Evolutionary conservation across 352 stramenopile species (phyloP).

Genomic region (Peronospora tabacina): DNA sequence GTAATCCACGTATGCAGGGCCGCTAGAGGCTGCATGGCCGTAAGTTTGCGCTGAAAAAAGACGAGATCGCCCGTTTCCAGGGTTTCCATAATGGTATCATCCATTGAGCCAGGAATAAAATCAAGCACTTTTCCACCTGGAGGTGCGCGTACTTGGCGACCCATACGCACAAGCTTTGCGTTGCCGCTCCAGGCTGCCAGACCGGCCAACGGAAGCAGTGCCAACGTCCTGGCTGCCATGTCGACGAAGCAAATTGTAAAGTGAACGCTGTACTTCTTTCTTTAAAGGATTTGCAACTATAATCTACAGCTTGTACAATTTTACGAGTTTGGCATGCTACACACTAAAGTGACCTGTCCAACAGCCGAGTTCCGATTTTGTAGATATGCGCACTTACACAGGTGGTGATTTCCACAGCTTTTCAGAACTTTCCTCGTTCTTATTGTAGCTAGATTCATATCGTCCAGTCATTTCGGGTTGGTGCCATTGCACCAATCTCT

Average conservation of each 20-base stretch:
- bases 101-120: constrained; percentile 74
- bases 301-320: neutral
- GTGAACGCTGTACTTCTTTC: constrained; percentile 9
- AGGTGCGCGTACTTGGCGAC: constrained; percentile 29
- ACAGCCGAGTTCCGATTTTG: neutral
- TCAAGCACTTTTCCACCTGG: constrained; percentile 34
- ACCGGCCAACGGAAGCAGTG: constrained; percentile 48
- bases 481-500: constrained; percentile 14
- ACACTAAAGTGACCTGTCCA: neutral
- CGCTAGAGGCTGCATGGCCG: constrained; percentile 58
- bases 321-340: neutral
- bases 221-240: constrained; percentile 35
- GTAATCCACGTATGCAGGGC: constrained; percentile 62
- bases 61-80: constrained; percentile 79
- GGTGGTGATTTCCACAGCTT: constrained; percentile 2
- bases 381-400: constrained; percentile 17
- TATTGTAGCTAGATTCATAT: neutral
- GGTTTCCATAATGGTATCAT: constrained; percentile 83
- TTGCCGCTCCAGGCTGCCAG: constrained; percentile 69
- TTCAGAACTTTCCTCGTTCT: constrained; percentile 2
- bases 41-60: constrained; percentile 70
- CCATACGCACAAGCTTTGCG: constrained; percentile 44
- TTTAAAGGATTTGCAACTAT: constrained; percentile 17
- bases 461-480: constrained; percentile 6
- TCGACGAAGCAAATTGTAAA: constrained; percentile 1